Percentiles rank a stretch among this genome's conserved stretches.
phyloP scores from a whole-genome alignment of 768 basidiomycete genomes.

The Boletus barrowsii region DNA sequence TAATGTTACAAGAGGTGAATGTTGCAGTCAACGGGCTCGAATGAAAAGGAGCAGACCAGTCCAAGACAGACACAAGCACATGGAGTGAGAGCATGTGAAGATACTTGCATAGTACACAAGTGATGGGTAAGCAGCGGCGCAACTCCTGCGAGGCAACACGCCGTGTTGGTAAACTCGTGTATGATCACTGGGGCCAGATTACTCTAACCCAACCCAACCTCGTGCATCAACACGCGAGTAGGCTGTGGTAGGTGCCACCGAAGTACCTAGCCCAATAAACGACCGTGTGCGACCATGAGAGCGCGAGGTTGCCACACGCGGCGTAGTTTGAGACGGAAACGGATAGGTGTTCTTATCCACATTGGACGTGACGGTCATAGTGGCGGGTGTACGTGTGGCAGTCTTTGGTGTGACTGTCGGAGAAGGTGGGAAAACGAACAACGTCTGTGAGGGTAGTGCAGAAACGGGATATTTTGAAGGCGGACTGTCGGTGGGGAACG shows the following conservation, averaged over 20 bases:
- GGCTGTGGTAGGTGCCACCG: conserved; percentile 74
- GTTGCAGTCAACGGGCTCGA: conserved; percentile 21
- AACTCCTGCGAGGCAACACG: conserved; percentile 6
- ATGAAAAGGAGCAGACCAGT: conserved; percentile 7
- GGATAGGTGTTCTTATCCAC: conserved; percentile 42
- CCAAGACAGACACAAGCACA: conserved; percentile 28
- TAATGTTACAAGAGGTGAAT: conserved; percentile 33
- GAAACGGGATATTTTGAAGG: conserved; percentile 25
- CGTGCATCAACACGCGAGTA: conserved; percentile 81
- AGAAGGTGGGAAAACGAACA: conserved; percentile 86
- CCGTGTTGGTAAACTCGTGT: conserved; percentile 8
- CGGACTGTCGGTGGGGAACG: conserved; percentile 24
- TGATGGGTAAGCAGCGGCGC: conserved; percentile 13
- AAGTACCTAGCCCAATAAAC: conserved; percentile 67
- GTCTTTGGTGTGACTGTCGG: conserved; percentile 46
- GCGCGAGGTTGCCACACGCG: conserved; percentile 67
- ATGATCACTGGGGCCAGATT: conserved; percentile 15
- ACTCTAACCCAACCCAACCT: conserved; percentile 67
- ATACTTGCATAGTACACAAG: conserved; percentile 16
- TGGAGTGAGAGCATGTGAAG: conserved; percentile 20
- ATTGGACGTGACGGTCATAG: conserved; percentile 76
- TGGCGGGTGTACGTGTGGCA: conserved; percentile 66
- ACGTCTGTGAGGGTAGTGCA: conserved; percentile 70
- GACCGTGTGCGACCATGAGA: conserved; percentile 66
- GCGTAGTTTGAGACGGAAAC: conserved; percentile 61